Evolutionary conservation across 73 alveolate genomes (phyloP).

Genomic region (Stentor roeselii): DNA sequence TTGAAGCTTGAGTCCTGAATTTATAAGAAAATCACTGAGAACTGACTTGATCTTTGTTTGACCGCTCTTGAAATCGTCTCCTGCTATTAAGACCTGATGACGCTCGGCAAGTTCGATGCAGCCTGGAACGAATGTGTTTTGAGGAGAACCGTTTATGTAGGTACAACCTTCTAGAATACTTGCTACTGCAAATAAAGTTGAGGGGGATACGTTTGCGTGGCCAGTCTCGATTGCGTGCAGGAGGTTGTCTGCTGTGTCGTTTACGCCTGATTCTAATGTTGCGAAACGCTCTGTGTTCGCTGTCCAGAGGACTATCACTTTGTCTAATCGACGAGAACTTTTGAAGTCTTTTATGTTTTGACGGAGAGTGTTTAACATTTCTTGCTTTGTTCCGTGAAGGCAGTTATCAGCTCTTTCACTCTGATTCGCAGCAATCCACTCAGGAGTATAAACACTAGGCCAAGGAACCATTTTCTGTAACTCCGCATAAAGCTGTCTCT

Average conservation of each 20-base stretch:
- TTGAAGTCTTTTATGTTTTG: conserved; percentile 73
- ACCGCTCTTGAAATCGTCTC: conserved; percentile 86
- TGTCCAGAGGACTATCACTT: conserved; percentile 84
- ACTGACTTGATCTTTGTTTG: conserved; percentile 81
- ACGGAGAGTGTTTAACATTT: conserved; percentile 62
- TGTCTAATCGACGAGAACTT: conserved; percentile 60
- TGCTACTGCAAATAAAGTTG: conserved; percentile 48
- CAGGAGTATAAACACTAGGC: conserved; percentile 79
- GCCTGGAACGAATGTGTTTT: conserved; percentile 84
- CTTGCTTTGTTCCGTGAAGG: conserved; percentile 76
- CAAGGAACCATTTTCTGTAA: conserved; percentile 58
- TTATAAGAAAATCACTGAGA: conserved; percentile 71
- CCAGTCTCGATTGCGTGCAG: conserved; percentile 39
- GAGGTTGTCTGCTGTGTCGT: conserved; percentile 73
- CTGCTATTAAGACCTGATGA: conserved; percentile 65
- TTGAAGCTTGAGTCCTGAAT: conserved; percentile 58
- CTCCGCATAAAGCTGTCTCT: conserved; percentile 44
- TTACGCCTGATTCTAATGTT: conserved; percentile 52
- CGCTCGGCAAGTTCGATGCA: conserved; percentile 64
- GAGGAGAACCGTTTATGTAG: conserved; percentile 82
- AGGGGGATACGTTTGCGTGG: conserved; percentile 46
- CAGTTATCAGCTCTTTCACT: conserved; percentile 89
- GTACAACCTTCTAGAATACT: conserved; percentile 81
- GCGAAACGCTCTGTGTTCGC: conserved; percentile 87
- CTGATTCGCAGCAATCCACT: conserved; percentile 92